Evolutionary conservation across 495 filamentous ascomycete species (phyloP).

Genomic region (Penicillium lagena): DNA sequence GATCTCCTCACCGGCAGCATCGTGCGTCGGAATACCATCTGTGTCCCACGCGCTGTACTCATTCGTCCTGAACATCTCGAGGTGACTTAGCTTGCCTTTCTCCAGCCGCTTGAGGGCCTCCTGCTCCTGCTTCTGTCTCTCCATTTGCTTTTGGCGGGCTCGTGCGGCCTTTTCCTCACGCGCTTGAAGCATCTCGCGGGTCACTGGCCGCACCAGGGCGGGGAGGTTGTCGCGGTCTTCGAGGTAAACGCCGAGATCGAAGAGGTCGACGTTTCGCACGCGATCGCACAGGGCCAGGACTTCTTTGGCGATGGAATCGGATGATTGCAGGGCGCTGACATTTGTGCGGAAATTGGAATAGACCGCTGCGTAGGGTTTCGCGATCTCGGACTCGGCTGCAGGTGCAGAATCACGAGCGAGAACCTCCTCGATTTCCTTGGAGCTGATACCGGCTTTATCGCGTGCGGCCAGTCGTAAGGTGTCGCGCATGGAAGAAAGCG

Average conservation of each 20-base stretch:
- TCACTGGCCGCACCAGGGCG: conserved; percentile 79
- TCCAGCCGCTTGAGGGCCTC: conserved; percentile 54
- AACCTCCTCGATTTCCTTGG: conserved; percentile 27
- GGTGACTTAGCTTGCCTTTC: conserved; percentile 62
- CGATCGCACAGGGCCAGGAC: conserved; percentile 68
- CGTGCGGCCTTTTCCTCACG: conserved; percentile 58
- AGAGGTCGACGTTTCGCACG: conserved; percentile 73
- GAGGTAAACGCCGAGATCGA: conserved; percentile 74
- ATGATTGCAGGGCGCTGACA: conserved; percentile 39
- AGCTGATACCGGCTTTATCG: conserved; percentile 25
- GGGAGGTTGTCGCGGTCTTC: conserved; percentile 73
- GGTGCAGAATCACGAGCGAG: conserved; percentile 14
- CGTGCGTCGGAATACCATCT: conserved; percentile 74
- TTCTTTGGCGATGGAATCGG: conserved; percentile 44
- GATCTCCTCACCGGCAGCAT: conserved; percentile 70
- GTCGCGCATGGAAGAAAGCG: conserved; percentile 61
- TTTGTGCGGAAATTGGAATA: conserved; percentile 32
- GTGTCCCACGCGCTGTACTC: conserved; percentile 81
- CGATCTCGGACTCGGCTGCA: conserved; percentile 17
- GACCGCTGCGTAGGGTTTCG: conserved; percentile 32
- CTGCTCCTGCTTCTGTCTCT: conserved; percentile 49
- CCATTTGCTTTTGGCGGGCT: conserved; percentile 49
- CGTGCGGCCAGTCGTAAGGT: conserved; percentile 54
- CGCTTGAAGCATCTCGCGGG: conserved; percentile 62
- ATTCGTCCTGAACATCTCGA: conserved; percentile 67